Percentiles rank a stretch among this genome's conserved stretches.
These are phyloP conservation scores for Erodium maritimum DNA, from an alignment of 345 rosid species.

Conservation along the genomic window DNA sequence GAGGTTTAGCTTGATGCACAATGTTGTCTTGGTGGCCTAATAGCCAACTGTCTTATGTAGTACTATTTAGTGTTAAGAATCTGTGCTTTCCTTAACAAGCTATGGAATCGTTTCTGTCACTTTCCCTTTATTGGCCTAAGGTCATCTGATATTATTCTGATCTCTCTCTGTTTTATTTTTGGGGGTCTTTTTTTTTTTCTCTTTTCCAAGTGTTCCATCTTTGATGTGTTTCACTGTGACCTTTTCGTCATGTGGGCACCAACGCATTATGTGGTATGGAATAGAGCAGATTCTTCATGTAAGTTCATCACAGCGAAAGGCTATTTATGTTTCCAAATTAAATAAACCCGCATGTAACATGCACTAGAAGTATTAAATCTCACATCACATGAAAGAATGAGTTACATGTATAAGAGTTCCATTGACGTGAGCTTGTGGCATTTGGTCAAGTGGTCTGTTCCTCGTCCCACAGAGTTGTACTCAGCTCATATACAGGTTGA, in stretches of 20 bases:
- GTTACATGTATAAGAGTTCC: no score
- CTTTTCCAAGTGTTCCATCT: neutral
- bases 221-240: neutral
- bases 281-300: no score
- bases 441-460: no score
- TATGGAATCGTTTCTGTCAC: slow-evolving; percentile 18
- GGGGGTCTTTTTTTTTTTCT: neutral
- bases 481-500: no score
- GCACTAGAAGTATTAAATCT: no score
- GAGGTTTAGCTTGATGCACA: neutral
- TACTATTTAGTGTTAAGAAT: slow-evolving; percentile 12
- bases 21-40: no score
- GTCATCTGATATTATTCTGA: slow-evolving; percentile 20
- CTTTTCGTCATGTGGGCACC: neutral
- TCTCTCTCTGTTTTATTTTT: neutral
- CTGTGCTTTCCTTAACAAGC: slow-evolving; percentile 22
- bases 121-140: slow-evolving; percentile 10
- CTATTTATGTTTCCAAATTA: no score
- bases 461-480: no score
- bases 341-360: no score
- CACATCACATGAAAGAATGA: no score
- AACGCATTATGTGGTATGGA: neutral
- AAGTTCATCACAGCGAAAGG: no score
- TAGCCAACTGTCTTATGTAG: neutral
- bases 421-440: no score